These are phyloP conservation scores for Grosmannia huntii DNA, from an alignment of 2,329 filamentous ascomycete genomes.

Conservation along the genomic window DNA sequence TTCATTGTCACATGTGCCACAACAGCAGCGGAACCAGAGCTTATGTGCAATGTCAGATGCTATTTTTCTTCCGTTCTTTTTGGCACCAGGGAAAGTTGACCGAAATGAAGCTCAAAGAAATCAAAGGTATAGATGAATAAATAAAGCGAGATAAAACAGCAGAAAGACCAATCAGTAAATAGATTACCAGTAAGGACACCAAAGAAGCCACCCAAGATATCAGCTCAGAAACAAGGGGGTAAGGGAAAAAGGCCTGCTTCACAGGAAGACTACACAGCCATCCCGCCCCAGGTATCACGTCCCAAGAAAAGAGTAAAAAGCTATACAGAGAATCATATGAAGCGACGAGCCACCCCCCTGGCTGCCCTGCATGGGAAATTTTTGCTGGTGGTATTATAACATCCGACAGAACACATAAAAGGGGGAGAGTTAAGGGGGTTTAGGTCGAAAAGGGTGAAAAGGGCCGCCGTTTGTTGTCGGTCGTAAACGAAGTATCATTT, in stretches of 20 bases:
- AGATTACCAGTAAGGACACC: neutral
- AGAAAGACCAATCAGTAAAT: neutral
- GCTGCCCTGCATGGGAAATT: conserved; percentile 5
- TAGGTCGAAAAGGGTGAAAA: neutral
- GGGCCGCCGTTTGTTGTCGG: conserved; percentile 6
- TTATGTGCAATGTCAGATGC: conserved; percentile 12
- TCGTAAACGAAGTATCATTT: conserved; percentile 3
- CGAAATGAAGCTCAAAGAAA: neutral
- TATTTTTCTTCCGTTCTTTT: conserved; percentile 6
- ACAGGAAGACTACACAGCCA: neutral
- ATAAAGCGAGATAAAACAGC: neutral
- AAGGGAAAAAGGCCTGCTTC: neutral
- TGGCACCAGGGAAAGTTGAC: neutral
- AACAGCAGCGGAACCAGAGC: neutral
- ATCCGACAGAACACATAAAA: conserved; percentile 10
- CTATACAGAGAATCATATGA: neutral
- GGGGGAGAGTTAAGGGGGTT: neutral
- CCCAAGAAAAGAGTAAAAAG: neutral
- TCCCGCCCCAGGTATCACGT: neutral
- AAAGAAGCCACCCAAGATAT: neutral
- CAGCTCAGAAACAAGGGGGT: neutral
- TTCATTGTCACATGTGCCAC: neutral
- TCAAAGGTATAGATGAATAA: neutral
- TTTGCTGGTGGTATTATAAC: conserved; percentile 3
- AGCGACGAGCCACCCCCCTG: neutral